Evolutionary conservation across 2,329 filamentous ascomycete genomes (phyloP), one percentile per base, ranked within the genome.

Genomic region (Escovopsis sp.): DNA sequence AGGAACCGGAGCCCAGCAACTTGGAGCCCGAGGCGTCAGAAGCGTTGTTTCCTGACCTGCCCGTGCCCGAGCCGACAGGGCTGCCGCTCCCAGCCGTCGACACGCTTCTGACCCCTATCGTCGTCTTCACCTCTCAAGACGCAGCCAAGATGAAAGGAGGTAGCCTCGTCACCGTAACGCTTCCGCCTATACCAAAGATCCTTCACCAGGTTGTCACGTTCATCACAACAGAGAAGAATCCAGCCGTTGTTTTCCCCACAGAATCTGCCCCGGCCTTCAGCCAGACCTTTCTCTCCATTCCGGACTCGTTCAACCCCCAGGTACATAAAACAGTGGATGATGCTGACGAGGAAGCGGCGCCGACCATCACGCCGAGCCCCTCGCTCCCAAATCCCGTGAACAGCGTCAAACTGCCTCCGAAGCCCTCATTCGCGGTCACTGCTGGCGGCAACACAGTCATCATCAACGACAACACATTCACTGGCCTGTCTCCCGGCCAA

Each of bases 181-280:
- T 45, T 19, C 39, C 33, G 9, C 45, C 42, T 11, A 34, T 39
- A 12, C 36, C 38, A 4, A 35, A 34, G 3, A 33, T 39, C 11
- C 38, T 33, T 33, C 42, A 36, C 3, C 42, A 36, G n/a, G 65
- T 64, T 6, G 49, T 69, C 38, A 69, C 64, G 4, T 66, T 72
- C 38, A 52, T 69, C 40, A 73, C 69, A 2, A 73, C 70, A 3
- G 70, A 73, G 51, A 74, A 73, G 52, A 74, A 74, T 43, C 71
- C 72, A 0, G 63, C 66, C 8, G 67, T 73, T 12, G 61, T 72
- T 3, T 59, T 61, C 45, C 52, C 65, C 1, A 58, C 62, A 3
- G 55, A 63, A 12, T 45, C 53, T 4, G 55, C 60, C 5, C 67
- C 68, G 0, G 49, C 56, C 47, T 71, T 68, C 47, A 61, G 60